Conservation (phyloP, 371 early-diverging fungal genomes). For the Apophysomyces elegans region DNA sequence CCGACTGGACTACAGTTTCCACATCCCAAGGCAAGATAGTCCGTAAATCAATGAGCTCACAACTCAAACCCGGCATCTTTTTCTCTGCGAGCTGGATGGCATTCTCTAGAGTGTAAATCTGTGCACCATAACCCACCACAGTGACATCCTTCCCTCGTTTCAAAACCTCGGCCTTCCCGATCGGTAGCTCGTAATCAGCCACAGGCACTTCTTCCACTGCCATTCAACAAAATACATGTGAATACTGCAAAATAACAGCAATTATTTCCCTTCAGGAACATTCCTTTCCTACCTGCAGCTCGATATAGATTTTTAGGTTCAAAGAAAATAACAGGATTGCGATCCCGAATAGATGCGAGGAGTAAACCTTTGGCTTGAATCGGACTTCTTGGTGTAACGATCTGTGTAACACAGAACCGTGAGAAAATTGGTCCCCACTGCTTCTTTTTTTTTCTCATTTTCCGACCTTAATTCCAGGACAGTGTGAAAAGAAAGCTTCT, state of each 20-base stretch:
- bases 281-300: conserved; percentile 69
- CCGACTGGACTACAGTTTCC: conserved; percentile 91
- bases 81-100: conserved; percentile 90
- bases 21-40: conserved; percentile 95
- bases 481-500: conserved; percentile 96
- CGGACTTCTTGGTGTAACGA: conserved; percentile 93
- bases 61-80: conserved; percentile 85
- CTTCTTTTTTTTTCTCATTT: neutral
- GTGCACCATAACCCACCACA: conserved; percentile 93
- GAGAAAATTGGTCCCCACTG: conserved; percentile 6
- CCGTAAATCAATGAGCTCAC: conserved; percentile 95
- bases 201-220: conserved; percentile 95
- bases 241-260: conserved; percentile 11
- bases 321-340: conserved; percentile 94
- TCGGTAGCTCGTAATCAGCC: conserved; percentile 89
- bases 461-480: conserved; percentile 88
- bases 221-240: too few relatives aligned
- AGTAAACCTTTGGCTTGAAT: conserved; percentile 97
- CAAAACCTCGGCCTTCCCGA: conserved; percentile 94
- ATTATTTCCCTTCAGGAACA: neutral
- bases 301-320: conserved; percentile 98
- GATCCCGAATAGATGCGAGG: conserved; percentile 90
- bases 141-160: conserved; percentile 92
- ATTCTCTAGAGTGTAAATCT: conserved; percentile 90
- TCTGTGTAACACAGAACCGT: conserved; percentile 31